Conservation (phyloP, 441 rosid species). For the Gossypium davidsonii region DNA sequence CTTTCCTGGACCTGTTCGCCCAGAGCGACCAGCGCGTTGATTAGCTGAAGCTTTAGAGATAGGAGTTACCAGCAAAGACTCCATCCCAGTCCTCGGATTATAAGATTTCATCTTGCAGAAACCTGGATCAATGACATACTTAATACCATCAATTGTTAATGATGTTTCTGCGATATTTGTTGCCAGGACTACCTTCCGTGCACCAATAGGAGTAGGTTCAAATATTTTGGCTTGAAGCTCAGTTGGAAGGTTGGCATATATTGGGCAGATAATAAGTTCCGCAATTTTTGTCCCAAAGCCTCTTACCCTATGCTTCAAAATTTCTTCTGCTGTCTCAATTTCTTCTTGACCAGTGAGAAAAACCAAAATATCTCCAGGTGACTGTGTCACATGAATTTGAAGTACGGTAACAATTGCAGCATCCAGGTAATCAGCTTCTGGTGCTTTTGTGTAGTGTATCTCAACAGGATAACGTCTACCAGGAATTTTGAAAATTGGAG, state of each 20-base stretch:
- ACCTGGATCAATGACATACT: conserved; percentile 93
- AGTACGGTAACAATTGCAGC: conserved; percentile 88
- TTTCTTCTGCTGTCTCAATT: conserved; percentile 96
- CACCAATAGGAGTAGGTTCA: conserved; percentile 94
- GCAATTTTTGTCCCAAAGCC: conserved; percentile 89
- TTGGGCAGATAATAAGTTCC: conserved; percentile 87
- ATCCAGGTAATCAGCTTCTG: conserved; percentile 94
- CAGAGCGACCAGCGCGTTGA: conserved; percentile 95
- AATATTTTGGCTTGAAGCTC: conserved; percentile 95
- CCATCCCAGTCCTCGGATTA: conserved; percentile 99
- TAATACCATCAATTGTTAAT: conserved; percentile 91
- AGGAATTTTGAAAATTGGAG: conserved; percentile 92
- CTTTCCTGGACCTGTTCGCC: conserved; percentile 94
- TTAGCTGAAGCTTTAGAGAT: conserved; percentile 97
- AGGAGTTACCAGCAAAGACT: conserved; percentile 81
- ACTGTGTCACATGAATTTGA: conserved; percentile 75
- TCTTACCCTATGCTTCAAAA: conserved; percentile 77
- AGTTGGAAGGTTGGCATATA: conserved; percentile 92
- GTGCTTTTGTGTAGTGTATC: conserved; percentile 81
- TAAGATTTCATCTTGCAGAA: conserved; percentile 93
- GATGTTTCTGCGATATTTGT: conserved; percentile 99
- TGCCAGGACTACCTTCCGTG: conserved; percentile 90
- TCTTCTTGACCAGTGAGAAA: conserved; percentile 96
- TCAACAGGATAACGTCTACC: conserved; percentile 97
- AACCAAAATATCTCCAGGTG: conserved; percentile 86